These are phyloP conservation scores for Aspergillus caelatus DNA, from an alignment of 2,329 filamentous ascomycete genomes.

Conservation along the genomic window DNA sequence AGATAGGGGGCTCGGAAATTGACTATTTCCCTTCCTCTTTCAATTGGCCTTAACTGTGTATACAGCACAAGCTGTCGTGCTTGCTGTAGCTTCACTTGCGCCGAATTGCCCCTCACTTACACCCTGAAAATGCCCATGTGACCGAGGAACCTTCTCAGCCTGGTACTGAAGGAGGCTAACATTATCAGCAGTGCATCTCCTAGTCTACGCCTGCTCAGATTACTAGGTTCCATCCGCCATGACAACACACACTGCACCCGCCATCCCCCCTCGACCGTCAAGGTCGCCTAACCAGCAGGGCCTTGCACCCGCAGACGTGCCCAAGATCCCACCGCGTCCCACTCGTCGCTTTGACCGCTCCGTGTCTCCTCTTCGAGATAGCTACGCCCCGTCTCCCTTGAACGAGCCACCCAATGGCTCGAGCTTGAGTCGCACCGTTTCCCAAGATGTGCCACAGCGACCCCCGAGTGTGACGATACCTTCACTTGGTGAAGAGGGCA, in stretches of 20 bases:
- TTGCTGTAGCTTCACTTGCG: conserved; percentile 1
- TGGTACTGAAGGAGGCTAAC: neutral
- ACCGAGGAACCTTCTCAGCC: neutral
- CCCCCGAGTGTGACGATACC: conserved; percentile 80
- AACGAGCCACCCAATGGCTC: conserved; percentile 64
- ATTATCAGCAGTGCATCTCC: conserved; percentile 1
- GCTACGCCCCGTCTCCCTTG: conserved; percentile 82
- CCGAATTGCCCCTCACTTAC: neutral
- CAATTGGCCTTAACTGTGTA: neutral
- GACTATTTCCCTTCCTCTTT: neutral
- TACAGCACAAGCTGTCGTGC: neutral
- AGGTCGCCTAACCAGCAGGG: conserved; percentile 54
- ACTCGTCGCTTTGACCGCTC: conserved; percentile 70
- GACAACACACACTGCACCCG: conserved; percentile 53
- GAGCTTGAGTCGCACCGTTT: conserved; percentile 33
- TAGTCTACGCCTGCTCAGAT: conserved; percentile 7
- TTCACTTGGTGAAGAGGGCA: conserved; percentile 84
- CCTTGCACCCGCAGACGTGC: conserved; percentile 53
- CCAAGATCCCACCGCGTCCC: conserved; percentile 80
- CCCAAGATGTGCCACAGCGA: conserved; percentile 52
- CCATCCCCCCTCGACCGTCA: conserved; percentile 65
- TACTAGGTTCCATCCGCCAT: conserved; percentile 29
- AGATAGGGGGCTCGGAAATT: neutral
- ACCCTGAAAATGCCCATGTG: neutral
- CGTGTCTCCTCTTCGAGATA: conserved; percentile 73